Conservation (phyloP, 179 eudicot species). For the Carnegiea gigantea region DNA sequence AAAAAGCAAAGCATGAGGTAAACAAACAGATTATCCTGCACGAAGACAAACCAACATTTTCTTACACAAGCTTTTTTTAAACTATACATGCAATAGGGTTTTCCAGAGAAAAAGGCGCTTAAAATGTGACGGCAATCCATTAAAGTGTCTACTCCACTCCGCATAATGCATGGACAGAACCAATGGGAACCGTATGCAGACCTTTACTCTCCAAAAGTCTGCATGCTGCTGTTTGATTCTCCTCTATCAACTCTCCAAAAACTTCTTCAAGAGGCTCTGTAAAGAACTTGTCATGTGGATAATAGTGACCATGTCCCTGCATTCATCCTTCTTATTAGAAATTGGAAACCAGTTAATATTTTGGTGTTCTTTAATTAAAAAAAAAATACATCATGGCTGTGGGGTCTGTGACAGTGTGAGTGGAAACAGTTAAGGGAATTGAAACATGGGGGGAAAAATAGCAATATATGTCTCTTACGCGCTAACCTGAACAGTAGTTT, state of each 20-base stretch:
- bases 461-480: neutral
- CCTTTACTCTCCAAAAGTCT: constrained; percentile 15
- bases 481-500: neutral
- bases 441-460: too few species aligned
- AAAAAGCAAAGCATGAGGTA: too few species aligned
- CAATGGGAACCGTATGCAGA: constrained; percentile 14
- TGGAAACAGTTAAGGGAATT: too few species aligned
- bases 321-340: neutral
- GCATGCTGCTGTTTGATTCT: constrained; percentile 4
- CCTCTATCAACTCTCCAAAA: constrained; percentile 12
- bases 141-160: neutral
- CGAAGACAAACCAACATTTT: too few species aligned
- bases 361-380: too few species aligned
- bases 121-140: neutral
- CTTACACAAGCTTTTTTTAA: too few species aligned
- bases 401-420: too few species aligned
- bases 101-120: neutral
- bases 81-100: too few species aligned
- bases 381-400: too few species aligned
- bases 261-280: constrained; percentile 11
- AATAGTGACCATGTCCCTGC: constrained; percentile 18
- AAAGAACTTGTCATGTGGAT: constrained; percentile 1
- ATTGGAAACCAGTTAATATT: too few species aligned
- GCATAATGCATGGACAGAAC: neutral
- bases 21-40: too few species aligned